Evolutionary conservation across 257 asterid species (phyloP), one percentile per base, ranked within the genome.

Genomic region (Ilex asprella): DNA sequence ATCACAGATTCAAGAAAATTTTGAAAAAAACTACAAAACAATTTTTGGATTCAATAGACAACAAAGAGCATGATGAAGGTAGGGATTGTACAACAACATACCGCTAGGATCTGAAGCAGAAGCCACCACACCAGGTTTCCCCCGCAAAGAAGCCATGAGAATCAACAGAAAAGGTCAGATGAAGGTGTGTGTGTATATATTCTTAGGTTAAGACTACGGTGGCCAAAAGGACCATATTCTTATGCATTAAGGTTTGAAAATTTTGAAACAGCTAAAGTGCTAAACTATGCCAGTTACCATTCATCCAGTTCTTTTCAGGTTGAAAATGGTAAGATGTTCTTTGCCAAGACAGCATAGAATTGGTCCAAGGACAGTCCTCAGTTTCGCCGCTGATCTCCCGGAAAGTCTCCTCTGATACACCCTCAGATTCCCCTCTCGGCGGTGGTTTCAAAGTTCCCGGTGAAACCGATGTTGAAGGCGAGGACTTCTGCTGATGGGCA

Each of bases 341-440:
- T 86, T 89, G 95, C 97, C 95, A 89, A 9, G 84, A 53, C 68
- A 89, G 80, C 89, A 89, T 84, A 31, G 59, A 75, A 62, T 86
- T 84, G 12, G 87, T 76, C 97, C 97, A 89, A 13, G 70, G 59
- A 63, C 66, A 86, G 56, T 71, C 55, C 53, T 51, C 54, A n/a
- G 76, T 62, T 0, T 74, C 70, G 53, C 73, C 76, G 55, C 75
- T 65, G 56, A 63, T 73, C 3, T 56, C 67, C 67, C 78, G 79
- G 78, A 75, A 84, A 59, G 78, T 79, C 74, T 86, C 86, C 64
- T 89, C 95, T 61, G 97, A 89, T 56, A 84, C 95, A 10, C 97
- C 27, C 27, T 21, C 27, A 21, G 27, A 21, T 21, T 21, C 27
- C 27, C 27, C 27, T 21, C 27, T 21, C 60, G 73, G 73, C 27